phyloP scores from a whole-genome alignment of 2,329 filamentous ascomycete genomes.

The Volutella citrinella region DNA sequence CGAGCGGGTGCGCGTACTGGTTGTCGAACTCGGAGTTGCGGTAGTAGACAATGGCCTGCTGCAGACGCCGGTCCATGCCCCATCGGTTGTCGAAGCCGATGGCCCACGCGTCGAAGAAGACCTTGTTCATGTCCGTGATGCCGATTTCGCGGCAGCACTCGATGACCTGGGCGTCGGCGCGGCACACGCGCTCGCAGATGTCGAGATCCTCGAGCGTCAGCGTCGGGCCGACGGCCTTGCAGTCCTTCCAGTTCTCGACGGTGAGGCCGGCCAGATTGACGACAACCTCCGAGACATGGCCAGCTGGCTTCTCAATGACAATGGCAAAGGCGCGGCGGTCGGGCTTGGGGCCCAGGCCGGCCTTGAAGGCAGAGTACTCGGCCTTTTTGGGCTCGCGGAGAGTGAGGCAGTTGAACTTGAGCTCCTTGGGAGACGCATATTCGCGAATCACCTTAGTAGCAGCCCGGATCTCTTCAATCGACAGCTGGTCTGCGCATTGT shows the following conservation, averaged over 20 bases:
- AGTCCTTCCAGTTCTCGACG: slow-evolving; percentile 44
- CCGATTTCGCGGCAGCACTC: slow-evolving; percentile 73
- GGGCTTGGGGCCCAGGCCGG: slow-evolving; percentile 43
- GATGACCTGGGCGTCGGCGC: slow-evolving; percentile 70
- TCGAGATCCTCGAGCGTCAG: slow-evolving; percentile 80
- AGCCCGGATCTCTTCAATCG: slow-evolving; percentile 49
- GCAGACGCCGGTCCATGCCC: slow-evolving; percentile 66
- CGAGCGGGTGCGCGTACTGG: slow-evolving; percentile 56
- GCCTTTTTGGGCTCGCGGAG: slow-evolving; percentile 63
- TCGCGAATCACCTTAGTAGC: slow-evolving; percentile 48
- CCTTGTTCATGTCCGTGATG: slow-evolving; percentile 78
- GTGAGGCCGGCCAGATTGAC: slow-evolving; percentile 41
- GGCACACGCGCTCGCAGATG: slow-evolving; percentile 65
- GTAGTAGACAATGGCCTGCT: slow-evolving; percentile 82
- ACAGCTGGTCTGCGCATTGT: slow-evolving; percentile 47
- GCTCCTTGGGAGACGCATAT: slow-evolving; percentile 26
- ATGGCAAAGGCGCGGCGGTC: slow-evolving; percentile 51
- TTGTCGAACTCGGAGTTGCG: slow-evolving; percentile 68
- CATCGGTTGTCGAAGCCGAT: slow-evolving; percentile 81
- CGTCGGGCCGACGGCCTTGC: slow-evolving; percentile 44
- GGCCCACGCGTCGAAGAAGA: slow-evolving; percentile 83
- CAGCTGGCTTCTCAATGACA: slow-evolving; percentile 38
- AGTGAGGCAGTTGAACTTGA: slow-evolving; percentile 61
- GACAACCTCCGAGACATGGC: slow-evolving; percentile 49
- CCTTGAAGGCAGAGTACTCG: slow-evolving; percentile 60